Conservation (phyloP, 176 grass and related monocot genomes). For the Thalia dealbata region DNA sequence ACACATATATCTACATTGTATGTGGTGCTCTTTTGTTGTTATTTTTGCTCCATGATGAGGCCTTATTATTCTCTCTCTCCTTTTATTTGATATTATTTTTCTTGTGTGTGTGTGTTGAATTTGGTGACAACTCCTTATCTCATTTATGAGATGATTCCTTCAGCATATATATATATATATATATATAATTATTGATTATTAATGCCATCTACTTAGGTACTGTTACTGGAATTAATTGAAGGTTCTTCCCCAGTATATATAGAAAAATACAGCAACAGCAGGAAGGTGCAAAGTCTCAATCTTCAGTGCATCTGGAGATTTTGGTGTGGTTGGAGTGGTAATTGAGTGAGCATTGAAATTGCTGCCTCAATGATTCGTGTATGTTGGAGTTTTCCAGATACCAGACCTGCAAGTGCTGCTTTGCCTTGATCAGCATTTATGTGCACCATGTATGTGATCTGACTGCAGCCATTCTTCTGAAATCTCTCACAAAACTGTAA, state of each 20-base stretch:
- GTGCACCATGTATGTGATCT: background rate
- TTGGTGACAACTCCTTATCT: background rate
- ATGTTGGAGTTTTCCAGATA: background rate
- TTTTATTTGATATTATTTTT: no score
- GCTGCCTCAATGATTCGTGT: background rate
- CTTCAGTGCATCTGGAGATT: no score
- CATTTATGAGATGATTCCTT: no score
- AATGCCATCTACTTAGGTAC: no score
- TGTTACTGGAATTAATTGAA: no score
- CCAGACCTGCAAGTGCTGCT: background rate
- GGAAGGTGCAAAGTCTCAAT: no score
- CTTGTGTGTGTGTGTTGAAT: background rate
- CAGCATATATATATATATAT: no score
- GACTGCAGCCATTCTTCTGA: no score
- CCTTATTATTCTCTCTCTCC: background rate
- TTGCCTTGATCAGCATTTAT: background rate
- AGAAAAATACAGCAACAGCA: no score
- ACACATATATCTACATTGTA: background rate
- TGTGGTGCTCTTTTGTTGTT: background rate
- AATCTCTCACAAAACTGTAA: no score
- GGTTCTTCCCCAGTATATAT: no score
- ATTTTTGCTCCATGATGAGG: background rate
- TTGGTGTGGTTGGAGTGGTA: background rate
- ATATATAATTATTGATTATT: no score
- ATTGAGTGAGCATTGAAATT: background rate